A percentile compares a stretch with the other conserved stretches of the same genome.
Conservation (phyloP, 768 basidiomycete species). For the Phallus indusiatus region DNA sequence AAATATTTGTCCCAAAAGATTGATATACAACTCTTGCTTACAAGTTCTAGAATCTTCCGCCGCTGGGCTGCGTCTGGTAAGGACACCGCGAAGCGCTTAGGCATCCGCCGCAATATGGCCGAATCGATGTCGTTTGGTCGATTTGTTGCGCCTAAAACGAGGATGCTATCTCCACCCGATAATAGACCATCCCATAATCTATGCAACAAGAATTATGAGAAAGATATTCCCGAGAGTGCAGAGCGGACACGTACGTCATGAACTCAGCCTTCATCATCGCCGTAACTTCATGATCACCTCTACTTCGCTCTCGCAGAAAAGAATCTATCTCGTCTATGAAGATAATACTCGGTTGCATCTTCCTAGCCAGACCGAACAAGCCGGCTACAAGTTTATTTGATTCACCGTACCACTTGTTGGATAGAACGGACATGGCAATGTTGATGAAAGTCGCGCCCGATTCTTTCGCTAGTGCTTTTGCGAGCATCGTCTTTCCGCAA, state of each 20-base stretch:
- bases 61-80: slow-evolving; percentile 75
- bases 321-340: slow-evolving; percentile 99
- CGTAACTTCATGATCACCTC: slow-evolving; percentile 92
- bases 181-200: slow-evolving; percentile 94
- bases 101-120: slow-evolving; percentile 92
- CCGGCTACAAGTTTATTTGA: slow-evolving; percentile 94
- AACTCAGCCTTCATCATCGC: slow-evolving; percentile 98
- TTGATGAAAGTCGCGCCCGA: slow-evolving; percentile 96
- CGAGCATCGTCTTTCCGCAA: slow-evolving; percentile 99
- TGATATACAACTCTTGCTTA: slow-evolving; percentile 24
- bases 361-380: slow-evolving; percentile 86
- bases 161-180: slow-evolving; percentile 69
- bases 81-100: slow-evolving; percentile 83
- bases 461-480: slow-evolving; percentile 95
- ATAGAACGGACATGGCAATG: slow-evolving; percentile 62
- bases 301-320: slow-evolving; percentile 79
- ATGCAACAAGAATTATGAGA: neutral
- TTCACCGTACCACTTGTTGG: slow-evolving; percentile 82
- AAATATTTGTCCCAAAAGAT: neutral
- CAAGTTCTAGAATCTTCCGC: slow-evolving; percentile 73
- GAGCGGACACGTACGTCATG: slow-evolving; percentile 60
- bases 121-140: slow-evolving; percentile 86
- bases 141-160: slow-evolving; percentile 94
- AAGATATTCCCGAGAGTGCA: slow-evolving; percentile 6
- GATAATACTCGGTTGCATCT: slow-evolving; percentile 91